Evolutionary conservation across 345 rosid species (phyloP), one percentile per base, ranked within the genome.

Genomic region (Sisymbrium altissimum): DNA sequence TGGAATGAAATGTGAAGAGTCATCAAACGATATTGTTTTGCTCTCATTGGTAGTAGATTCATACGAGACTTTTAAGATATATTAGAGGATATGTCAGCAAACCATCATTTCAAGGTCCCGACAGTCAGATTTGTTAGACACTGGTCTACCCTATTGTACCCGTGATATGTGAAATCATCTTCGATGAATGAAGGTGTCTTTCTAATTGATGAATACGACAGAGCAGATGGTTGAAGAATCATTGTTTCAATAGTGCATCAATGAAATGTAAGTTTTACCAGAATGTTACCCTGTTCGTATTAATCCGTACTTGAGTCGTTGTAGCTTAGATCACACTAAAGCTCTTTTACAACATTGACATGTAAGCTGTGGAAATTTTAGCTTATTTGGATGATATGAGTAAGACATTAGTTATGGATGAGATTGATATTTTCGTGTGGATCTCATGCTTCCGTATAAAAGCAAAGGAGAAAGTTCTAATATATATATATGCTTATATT

Each of bases 361-460:
- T 52, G 17, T 53, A 62, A 50, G 11, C 58, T 54, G 27, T 36
- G 46, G 43, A 55, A 39, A 21, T n/a, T 25, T 50, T 5, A 52
- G 46, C 40, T 33, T 68, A 49, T 32, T 52, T 43, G 64, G 49
- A 41, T 50, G 30, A 59, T 58, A 68, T 32, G 70, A 62, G n/a
- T 29, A 32, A 56, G 61, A 59, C 68, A 59, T 59, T 63, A 63
- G 53, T 21, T 59, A 59, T 60, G 79, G 79, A 68, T 76, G 65
- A 76, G 70, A 69, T 62, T 62, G 70, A 45, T 44, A 62, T 45
- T 38, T 53, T 76, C 58, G 44, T 43, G 74, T 69, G 74, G 74
- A 68, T 68, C 36, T 17, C 36, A 69, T 76, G 75, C 65, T 44
- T 76, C 70, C 27, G 4, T 38, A 25, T 23, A 23, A 69, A 62